A percentile compares a stretch with the other conserved stretches of the same genome.
Evolutionary conservation across 495 filamentous ascomycete species (phyloP).

Genomic region (Neurospora sp.): DNA sequence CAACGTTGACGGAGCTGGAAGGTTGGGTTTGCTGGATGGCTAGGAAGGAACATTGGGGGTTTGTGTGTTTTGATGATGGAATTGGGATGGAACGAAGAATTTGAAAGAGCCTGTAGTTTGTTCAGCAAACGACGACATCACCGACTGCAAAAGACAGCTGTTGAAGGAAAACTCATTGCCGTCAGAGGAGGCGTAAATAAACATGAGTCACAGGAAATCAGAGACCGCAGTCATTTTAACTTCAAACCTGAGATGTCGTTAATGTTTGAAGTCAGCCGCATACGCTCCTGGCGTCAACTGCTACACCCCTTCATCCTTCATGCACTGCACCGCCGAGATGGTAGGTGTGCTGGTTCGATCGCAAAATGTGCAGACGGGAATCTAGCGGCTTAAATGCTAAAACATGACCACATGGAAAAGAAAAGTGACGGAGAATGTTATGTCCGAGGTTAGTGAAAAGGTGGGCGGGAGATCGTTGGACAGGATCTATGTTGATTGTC

Average conservation of each 20-base stretch:
- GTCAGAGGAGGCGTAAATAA: background rate
- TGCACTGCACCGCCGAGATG: background rate
- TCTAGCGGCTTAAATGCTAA: background rate
- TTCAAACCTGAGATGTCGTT: background rate
- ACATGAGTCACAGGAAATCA: background rate
- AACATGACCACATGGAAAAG: background rate
- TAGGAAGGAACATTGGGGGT: background rate
- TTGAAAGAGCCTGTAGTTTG: background rate
- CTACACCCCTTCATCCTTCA: background rate
- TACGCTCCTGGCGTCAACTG: background rate
- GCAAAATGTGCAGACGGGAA: background rate
- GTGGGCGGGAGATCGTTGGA: background rate
- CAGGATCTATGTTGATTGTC: background rate
- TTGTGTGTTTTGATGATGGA: background rate
- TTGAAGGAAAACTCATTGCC: background rate
- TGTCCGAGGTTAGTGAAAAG: background rate
- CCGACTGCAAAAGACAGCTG: background rate
- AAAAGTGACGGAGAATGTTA: background rate
- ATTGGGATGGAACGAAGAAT: background rate
- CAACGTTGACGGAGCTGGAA: background rate
- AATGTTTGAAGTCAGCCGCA: background rate
- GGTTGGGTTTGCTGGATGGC: background rate
- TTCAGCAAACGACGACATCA: background rate
- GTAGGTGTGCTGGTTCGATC: background rate
- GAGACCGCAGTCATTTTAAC: background rate